Evolutionary conservation across 805 yeast genomes (phyloP).

Genomic region (Grigorovia transvaalensis): DNA sequence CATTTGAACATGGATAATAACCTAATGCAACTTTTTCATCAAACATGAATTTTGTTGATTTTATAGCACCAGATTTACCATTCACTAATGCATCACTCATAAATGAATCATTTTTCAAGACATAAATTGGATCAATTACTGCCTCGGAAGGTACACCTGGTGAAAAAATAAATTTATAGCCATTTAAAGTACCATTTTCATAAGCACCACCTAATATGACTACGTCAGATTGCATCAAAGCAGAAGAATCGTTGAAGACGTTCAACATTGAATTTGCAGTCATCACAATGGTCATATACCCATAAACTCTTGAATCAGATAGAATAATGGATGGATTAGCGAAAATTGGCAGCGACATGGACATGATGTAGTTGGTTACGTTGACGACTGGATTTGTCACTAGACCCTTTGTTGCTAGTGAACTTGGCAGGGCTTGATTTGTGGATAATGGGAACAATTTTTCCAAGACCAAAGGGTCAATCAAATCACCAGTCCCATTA

Average conservation of each 20-base stretch:
- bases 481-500: conserved; percentile 29
- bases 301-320: conserved; percentile 49
- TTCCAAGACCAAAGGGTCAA: conserved; percentile 27
- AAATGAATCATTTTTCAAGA: conserved; percentile 26
- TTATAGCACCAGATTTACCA: conserved; percentile 33
- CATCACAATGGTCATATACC: conserved; percentile 56
- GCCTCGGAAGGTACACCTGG: conserved; percentile 21
- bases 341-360: conserved; percentile 68
- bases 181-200: conserved; percentile 16
- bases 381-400: conserved; percentile 58
- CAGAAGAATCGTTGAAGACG: conserved; percentile 34
- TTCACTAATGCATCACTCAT: conserved; percentile 29
- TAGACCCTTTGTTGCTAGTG: conserved; percentile 36
- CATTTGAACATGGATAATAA: conserved; percentile 36
- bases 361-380: conserved; percentile 42
- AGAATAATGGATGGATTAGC: conserved; percentile 62
- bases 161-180: conserved; percentile 36
- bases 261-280: conserved; percentile 34
- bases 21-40: conserved; percentile 45
- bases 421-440: conserved; percentile 37
- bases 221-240: conserved; percentile 30
- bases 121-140: conserved; percentile 16
- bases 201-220: conserved; percentile 25
- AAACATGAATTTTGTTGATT: conserved; percentile 30
- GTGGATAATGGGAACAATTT: conserved; percentile 41